A percentile compares a stretch with the other conserved stretches of the same genome.
Evolutionary conservation across 805 yeast species (phyloP).

Genomic region (Wickerhamomyces alni): DNA sequence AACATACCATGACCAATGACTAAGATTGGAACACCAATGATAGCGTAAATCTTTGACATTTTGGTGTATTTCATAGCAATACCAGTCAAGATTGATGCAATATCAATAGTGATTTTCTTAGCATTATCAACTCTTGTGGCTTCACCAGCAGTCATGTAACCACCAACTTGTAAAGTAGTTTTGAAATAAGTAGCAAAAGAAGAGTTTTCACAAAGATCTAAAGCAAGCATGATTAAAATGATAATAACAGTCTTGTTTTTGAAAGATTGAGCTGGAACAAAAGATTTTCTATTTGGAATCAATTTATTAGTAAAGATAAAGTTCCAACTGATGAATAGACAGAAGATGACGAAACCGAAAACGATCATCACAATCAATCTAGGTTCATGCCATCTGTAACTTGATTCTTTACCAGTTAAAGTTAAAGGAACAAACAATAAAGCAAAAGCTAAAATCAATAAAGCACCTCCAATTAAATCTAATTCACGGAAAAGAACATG

Average conservation of each 20-base stretch:
- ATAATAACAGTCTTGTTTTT: constrained; percentile 15
- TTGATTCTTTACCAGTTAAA: constrained; percentile 19
- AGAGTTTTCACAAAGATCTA: constrained; percentile 22
- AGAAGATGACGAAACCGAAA: constrained; percentile 19
- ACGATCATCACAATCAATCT: constrained; percentile 21
- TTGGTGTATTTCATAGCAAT: constrained; percentile 25
- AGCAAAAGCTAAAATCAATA: constrained; percentile 19
- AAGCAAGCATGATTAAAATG: constrained; percentile 16
- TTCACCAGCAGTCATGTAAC: constrained; percentile 23
- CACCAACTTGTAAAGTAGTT: constrained; percentile 26
- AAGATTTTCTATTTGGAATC: constrained; percentile 15
- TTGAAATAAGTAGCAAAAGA: constrained; percentile 22
- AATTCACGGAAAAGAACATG: constrained; percentile 15
- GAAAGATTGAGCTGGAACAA: constrained; percentile 22
- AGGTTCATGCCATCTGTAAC: constrained; percentile 21
- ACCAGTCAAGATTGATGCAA: constrained; percentile 23
- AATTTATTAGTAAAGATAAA: constrained; percentile 6
- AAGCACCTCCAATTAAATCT: constrained; percentile 20
- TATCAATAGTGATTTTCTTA: constrained; percentile 23
- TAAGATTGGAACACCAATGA: constrained; percentile 19
- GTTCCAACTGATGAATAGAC: constrained; percentile 20
- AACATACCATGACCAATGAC: constrained; percentile 24
- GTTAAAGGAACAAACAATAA: constrained; percentile 25
- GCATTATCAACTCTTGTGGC: constrained; percentile 27
- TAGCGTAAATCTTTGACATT: constrained; percentile 21